Evolutionary conservation across 805 yeast species (phyloP), one percentile per base, ranked within the genome.

Genomic region (Yarrowia yakushimensis): DNA sequence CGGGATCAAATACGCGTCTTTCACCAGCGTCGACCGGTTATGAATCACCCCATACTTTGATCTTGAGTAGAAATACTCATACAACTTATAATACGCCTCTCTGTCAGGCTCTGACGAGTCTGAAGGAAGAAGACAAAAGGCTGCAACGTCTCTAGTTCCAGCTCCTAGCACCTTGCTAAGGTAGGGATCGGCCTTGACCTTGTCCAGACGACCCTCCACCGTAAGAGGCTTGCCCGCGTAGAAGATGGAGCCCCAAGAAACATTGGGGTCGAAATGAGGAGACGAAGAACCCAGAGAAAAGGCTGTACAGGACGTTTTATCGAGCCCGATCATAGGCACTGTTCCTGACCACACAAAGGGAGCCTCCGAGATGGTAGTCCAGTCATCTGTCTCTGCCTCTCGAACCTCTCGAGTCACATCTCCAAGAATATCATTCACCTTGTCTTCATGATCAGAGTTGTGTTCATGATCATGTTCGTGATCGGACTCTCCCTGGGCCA

Each of bases 191-290:
- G 90, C 96, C 57, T 74, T 77, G 6, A 66, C 62, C 4, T 76
- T 69, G 67, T 82, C 85, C 46, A 90, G 76, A 62, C 90, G 77
- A 3, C 96, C 96, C 64, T 83, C 85, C 46, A 88, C 73, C 30
- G 75, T 74, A 66, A 85, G 41, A n/a, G 70, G 67, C n/a, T 61
- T 54, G 13, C 46, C 48, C 17, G 65, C 23, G 60, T 66, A 65
- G n/a, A 70, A 36, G 10, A 66, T 48, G 6, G 65, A 60, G n/a
- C 63, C 59, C 75, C 74, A 72, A 20, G 63, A 30, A 25, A 46
- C 60, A 12, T 31, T 31, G 13, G 66, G 64, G 18, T 59, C 57
- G 48, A 66, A 33, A 65, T 62, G 63, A 74, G 71, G 63, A 61
- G 64, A 52, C 36, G 69, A 68, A 77, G 62, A 39, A 25, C 61